Evolutionary conservation across 23 red algal species (phyloP).

Genomic region (Agarophyton chilense): DNA sequence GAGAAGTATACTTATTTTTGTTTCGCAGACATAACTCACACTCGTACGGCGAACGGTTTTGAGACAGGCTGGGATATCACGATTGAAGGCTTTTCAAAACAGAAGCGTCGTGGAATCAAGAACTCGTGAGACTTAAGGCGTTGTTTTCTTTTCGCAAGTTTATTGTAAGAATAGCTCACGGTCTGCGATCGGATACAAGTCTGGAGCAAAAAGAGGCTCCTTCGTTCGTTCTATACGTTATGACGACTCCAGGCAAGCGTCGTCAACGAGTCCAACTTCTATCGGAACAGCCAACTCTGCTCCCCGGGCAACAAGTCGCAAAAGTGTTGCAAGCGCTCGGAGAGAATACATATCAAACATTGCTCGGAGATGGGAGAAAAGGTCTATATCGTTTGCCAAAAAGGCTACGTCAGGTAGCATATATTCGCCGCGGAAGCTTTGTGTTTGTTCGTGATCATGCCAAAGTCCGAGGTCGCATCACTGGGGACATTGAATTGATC

Average conservation of each 20-base stretch:
- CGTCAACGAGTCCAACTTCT: constrained; percentile 20
- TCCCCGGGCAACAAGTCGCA: constrained; percentile 38
- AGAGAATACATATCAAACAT: constrained; percentile 47
- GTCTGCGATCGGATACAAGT: too few species aligned
- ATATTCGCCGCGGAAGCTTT: constrained; percentile 46
- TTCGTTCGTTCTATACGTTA: too few species aligned
- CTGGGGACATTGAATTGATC: constrained; percentile 47
- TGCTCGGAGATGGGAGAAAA: not conserved
- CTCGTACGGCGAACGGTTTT: too few species aligned
- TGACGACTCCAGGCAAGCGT: constrained; percentile 19
- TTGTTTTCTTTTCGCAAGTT: too few species aligned
- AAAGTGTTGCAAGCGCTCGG: constrained; percentile 29
- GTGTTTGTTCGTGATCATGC: constrained; percentile 59
- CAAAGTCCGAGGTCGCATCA: constrained; percentile 1
- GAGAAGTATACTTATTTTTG: too few species aligned
- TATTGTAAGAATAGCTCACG: too few species aligned
- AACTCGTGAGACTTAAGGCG: too few species aligned
- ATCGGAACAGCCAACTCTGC: constrained; percentile 26
- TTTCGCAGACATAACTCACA: too few species aligned
- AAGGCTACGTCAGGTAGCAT: constrained; percentile 46
- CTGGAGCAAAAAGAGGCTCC: too few species aligned
- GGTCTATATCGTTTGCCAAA: constrained; percentile 49
- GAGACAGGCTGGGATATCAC: too few species aligned
- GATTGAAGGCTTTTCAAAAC: too few species aligned
- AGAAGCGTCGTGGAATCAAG: too few species aligned